Conservation (phyloP, 2,329 filamentous ascomycete genomes). For the Fusarium guadeloupense region DNA sequence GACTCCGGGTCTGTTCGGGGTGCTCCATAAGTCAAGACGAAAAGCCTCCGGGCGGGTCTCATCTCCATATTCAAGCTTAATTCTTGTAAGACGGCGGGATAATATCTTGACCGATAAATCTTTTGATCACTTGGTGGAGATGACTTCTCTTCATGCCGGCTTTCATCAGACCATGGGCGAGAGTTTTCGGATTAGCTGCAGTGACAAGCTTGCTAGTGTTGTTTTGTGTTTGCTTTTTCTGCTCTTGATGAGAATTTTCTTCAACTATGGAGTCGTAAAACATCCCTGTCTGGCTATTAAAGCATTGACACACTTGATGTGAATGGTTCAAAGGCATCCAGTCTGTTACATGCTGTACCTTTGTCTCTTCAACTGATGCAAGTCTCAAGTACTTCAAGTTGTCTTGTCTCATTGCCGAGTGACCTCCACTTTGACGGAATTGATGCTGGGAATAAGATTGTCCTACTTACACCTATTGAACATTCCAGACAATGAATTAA, state of each 20-base stretch:
- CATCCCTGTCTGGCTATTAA: conserved; percentile 14
- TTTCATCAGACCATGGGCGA: background rate
- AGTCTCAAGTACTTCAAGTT: background rate
- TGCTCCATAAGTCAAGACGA: conserved; percentile 11
- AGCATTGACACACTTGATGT: conserved; percentile 26
- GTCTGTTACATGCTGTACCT: background rate
- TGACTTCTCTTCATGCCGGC: background rate
- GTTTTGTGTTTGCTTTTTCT: conserved; percentile 20
- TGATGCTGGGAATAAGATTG: conserved; percentile 1
- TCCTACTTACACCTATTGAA: background rate
- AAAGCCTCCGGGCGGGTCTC: conserved; percentile 17
- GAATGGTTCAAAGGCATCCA: too few relatives aligned
- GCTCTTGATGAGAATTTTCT: conserved; percentile 17
- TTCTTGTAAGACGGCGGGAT: background rate
- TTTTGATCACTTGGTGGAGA: background rate
- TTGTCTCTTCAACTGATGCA: too few relatives aligned
- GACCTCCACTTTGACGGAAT: conserved; percentile 6
- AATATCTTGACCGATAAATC: background rate
- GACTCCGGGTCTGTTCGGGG: conserved; percentile 26
- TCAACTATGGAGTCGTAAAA: background rate
- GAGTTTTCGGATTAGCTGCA: background rate
- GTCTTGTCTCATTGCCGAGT: background rate
- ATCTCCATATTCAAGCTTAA: background rate
- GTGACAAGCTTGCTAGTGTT: conserved; percentile 3
- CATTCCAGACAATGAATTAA: background rate